phyloP scores from a whole-genome alignment of 495 filamentous ascomycete genomes.

The Annulohypoxylon moriforme region DNA sequence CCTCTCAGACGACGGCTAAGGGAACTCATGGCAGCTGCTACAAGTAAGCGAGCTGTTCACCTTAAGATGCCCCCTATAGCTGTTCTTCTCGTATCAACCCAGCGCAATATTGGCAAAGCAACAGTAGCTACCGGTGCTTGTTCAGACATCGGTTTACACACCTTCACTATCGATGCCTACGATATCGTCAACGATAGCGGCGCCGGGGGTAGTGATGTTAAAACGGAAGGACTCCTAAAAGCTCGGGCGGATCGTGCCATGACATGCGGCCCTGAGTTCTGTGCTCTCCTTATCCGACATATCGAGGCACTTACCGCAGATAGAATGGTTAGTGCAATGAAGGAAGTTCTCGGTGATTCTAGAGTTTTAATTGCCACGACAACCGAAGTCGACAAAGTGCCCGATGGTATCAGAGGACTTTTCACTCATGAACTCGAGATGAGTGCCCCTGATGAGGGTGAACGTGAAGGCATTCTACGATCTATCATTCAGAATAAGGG shows the following conservation, averaged over 20 bases:
- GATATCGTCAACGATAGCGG: constrained; percentile 92
- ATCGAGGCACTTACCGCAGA: constrained; percentile 92
- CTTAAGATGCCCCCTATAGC: constrained; percentile 88
- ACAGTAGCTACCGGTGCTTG: constrained; percentile 80
- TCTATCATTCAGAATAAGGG: constrained; percentile 80
- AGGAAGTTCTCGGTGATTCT: constrained; percentile 76
- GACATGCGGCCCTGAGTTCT: constrained; percentile 84
- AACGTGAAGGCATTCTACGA: constrained; percentile 85
- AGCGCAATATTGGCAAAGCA: constrained; percentile 90
- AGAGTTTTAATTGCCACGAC: constrained; percentile 92
- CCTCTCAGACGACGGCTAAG: constrained; percentile 79
- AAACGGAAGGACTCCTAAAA: constrained; percentile 89
- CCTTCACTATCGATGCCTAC: constrained; percentile 89
- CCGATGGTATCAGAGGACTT: constrained; percentile 86
- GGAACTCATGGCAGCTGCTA: constrained; percentile 88
- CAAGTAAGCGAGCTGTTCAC: constrained; percentile 85
- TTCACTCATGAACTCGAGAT: constrained; percentile 98
- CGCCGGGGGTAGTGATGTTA: constrained; percentile 86
- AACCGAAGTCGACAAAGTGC: constrained; percentile 91
- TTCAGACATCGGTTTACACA: constrained; percentile 88
- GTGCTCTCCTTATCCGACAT: constrained; percentile 84
- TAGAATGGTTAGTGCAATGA: constrained; percentile 83
- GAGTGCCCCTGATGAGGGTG: constrained; percentile 89
- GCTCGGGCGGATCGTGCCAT: constrained; percentile 88
- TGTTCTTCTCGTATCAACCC: constrained; percentile 87